phyloP scores from a whole-genome alignment of 164 flowering plant species.

The Santalum album region DNA sequence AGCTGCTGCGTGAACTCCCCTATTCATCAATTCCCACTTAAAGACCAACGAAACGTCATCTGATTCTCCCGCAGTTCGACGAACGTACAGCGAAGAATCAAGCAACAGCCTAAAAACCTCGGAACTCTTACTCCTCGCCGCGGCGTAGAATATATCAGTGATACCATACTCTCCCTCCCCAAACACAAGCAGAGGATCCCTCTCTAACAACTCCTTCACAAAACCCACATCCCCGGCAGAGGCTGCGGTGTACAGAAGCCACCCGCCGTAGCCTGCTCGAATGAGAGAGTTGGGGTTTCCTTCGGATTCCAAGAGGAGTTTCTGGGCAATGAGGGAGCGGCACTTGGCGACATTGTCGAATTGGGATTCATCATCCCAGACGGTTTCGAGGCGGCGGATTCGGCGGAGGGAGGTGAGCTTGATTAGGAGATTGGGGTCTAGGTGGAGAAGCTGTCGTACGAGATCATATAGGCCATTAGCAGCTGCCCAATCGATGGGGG shows the following conservation, averaged over 20 bases:
- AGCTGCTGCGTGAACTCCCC: slow-evolving; percentile 82
- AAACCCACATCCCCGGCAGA: slow-evolving; percentile 78
- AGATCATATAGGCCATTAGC: slow-evolving; percentile 80
- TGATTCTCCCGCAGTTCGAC: slow-evolving; percentile 18
- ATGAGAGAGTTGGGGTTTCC: slow-evolving; percentile 45
- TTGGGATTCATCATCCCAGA: slow-evolving; percentile 78
- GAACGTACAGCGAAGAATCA: slow-evolving; percentile 29
- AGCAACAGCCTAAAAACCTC: slow-evolving; percentile 66
- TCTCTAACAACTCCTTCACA: slow-evolving; percentile 46
- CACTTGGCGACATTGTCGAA: slow-evolving; percentile 50
- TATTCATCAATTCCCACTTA: slow-evolving; percentile 59
- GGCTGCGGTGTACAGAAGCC: slow-evolving; percentile 96
- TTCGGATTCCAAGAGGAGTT: slow-evolving; percentile 39
- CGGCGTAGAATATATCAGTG: slow-evolving; percentile 77
- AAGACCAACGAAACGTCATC: slow-evolving; percentile 25
- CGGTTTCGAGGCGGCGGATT: slow-evolving; percentile 82
- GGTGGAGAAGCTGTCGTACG: slow-evolving; percentile 70
- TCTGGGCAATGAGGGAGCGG: slow-evolving; percentile 53
- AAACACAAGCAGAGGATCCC: slow-evolving; percentile 65
- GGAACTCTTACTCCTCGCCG: slow-evolving; percentile 67
- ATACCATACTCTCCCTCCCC: slow-evolving; percentile 94
- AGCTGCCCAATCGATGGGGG: slow-evolving; percentile 85
- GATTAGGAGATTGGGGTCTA: slow-evolving; percentile 78
- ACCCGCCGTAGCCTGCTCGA: slow-evolving; percentile 86
- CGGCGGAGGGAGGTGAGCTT: slow-evolving; percentile 84